Percentiles rank a stretch among this genome's conserved stretches.
These are phyloP conservation scores for Hypsizygus ulmarius DNA, from an alignment of 1,284 basidiomycete species.

Conservation along the genomic window DNA sequence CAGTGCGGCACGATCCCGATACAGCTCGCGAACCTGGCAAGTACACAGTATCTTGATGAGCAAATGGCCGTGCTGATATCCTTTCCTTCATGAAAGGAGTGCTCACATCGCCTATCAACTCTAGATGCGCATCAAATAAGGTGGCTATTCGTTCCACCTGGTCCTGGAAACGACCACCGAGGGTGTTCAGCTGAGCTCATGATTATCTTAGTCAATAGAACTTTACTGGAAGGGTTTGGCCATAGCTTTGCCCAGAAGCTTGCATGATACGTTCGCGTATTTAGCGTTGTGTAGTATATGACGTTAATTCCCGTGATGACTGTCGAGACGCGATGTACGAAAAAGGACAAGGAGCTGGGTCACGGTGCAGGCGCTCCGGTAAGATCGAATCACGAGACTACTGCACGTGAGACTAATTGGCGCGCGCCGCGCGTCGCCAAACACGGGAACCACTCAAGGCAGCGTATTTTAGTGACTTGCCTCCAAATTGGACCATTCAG, in stretches of 20 bases:
- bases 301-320: no score
- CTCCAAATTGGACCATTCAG: no score
- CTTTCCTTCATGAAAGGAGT: background rate
- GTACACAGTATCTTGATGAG: conserved; percentile 3
- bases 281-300: background rate
- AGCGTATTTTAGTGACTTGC: no score
- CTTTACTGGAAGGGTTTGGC: conserved; percentile 48
- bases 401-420: no score
- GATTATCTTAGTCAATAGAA: conserved; percentile 9
- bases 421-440: no score
- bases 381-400: no score
- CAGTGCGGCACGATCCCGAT: conserved; percentile 59
- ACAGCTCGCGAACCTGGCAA: conserved; percentile 65
- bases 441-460: no score
- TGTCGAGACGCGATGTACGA: no score
- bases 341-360: no score
- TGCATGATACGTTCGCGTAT: conserved; percentile 8
- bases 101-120: conserved; percentile 60
- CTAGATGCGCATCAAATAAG: conserved; percentile 62
- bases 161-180: conserved; percentile 38
- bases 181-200: conserved; percentile 8
- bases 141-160: conserved; percentile 53
- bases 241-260: conserved; percentile 36
- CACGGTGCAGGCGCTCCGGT: no score
- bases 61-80: background rate